Evolutionary conservation across 164 flowering plant species (phyloP).

Genomic region (Echeveria elegans): DNA sequence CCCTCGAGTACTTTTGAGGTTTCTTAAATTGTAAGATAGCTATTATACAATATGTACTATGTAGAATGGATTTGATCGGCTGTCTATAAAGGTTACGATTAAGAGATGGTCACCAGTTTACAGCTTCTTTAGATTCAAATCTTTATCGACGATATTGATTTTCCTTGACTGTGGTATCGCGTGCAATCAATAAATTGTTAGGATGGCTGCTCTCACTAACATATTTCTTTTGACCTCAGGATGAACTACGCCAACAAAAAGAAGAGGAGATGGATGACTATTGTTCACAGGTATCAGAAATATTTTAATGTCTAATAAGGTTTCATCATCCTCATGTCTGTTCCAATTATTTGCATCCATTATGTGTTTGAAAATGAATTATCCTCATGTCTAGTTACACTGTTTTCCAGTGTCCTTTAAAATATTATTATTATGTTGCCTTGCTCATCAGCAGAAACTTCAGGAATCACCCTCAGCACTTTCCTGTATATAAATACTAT

Average conservation of each 20-base stretch:
- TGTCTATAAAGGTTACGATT: too few species aligned
- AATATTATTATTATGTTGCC: background rate
- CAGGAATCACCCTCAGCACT: background rate
- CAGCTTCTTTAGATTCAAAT: background rate
- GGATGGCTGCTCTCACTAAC: background rate
- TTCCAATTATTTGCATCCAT: background rate
- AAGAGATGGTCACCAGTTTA: background rate
- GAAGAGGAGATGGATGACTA: slow-evolving; percentile 99
- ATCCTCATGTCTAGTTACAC: background rate
- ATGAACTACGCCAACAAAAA: slow-evolving; percentile 83
- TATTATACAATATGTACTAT: too few species aligned
- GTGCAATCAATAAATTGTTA: background rate
- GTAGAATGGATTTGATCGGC: too few species aligned
- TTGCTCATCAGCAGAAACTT: background rate
- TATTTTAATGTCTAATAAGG: background rate
- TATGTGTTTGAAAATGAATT: background rate
- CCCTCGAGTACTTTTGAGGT: background rate
- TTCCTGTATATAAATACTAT: background rate
- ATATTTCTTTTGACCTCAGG: slow-evolving; percentile 32
- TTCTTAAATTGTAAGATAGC: background rate
- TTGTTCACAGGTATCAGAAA: slow-evolving; percentile 68
- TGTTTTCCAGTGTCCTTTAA: background rate
- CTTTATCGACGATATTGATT: background rate
- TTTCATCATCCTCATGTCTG: background rate
- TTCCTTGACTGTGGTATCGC: background rate